Conservation (phyloP, 768 basidiomycete genomes). For the Dentipellis sp. region DNA sequence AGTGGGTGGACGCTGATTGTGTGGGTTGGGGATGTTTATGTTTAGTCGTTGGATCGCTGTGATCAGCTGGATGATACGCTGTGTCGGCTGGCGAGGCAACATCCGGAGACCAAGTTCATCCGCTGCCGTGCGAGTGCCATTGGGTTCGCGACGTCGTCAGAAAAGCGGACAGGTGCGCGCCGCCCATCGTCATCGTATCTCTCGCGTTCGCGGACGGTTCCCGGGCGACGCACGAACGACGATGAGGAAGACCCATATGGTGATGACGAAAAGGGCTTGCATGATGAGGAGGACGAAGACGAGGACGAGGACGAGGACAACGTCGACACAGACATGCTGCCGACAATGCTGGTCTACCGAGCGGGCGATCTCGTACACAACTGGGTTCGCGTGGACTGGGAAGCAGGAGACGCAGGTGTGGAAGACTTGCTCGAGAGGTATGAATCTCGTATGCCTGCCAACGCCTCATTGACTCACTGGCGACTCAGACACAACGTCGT, state of each 20-base stretch:
- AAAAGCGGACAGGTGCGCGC: slow-evolving; percentile 16
- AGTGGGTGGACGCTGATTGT: background rate
- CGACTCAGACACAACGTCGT: slow-evolving; percentile 5
- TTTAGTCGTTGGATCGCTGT: slow-evolving; percentile 71
- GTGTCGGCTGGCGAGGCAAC: slow-evolving; percentile 54
- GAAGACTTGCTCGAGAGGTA: slow-evolving; percentile 63
- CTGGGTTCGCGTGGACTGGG: slow-evolving; percentile 87
- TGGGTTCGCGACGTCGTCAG: slow-evolving; percentile 64
- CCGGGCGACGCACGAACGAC: slow-evolving; percentile 19
- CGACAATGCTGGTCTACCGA: slow-evolving; percentile 71
- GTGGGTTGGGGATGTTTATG: background rate
- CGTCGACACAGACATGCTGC: slow-evolving; percentile 73
- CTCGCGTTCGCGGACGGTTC: slow-evolving; percentile 6
- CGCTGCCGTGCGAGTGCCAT: slow-evolving; percentile 67
- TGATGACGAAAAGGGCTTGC: slow-evolving; percentile 25
- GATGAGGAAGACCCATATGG: slow-evolving; percentile 42
- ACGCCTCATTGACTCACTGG: background rate
- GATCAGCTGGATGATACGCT: slow-evolving; percentile 61
- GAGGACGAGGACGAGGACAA: slow-evolving; percentile 45
- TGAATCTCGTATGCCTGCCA: slow-evolving; percentile 14
- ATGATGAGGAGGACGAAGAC: slow-evolving; percentile 23
- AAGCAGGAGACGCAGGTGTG: slow-evolving; percentile 56
- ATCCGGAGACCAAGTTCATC: slow-evolving; percentile 74
- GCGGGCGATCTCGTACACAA: slow-evolving; percentile 79
- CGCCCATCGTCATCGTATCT: slow-evolving; percentile 8